A percentile compares a stretch with the other conserved stretches of the same genome.
Evolutionary conservation across 306 rosid genomes (phyloP).

Genomic region (Medicago arabica): DNA sequence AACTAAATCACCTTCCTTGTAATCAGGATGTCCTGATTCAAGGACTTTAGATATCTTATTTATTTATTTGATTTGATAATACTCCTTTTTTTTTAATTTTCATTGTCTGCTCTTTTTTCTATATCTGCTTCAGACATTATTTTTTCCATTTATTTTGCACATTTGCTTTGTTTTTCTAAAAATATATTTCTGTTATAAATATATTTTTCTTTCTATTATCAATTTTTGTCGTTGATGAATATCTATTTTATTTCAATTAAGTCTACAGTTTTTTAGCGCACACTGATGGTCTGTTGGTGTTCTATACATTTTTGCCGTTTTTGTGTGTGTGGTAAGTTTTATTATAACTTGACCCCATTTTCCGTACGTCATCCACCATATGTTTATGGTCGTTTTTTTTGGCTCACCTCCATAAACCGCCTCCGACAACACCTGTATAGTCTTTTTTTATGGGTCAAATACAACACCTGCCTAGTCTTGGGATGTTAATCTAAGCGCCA

Average conservation of each 20-base stretch:
- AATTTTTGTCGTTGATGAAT: not conserved
- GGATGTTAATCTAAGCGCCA: not conserved
- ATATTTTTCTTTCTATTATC: not conserved
- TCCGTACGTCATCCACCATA: not conserved
- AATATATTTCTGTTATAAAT: not conserved
- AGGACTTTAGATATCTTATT: constrained; percentile 22
- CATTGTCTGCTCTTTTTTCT: not conserved
- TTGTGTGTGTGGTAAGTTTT: not conserved
- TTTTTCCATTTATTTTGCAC: not conserved
- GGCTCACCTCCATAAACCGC: not conserved
- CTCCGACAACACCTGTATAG: not conserved
- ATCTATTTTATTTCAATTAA: not conserved
- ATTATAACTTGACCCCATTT: not conserved
- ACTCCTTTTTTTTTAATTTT: not conserved
- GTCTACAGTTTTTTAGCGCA: not conserved
- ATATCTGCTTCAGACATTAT: not conserved
- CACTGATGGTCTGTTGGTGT: not conserved
- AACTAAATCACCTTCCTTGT: constrained; percentile 43
- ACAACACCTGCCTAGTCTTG: not conserved
- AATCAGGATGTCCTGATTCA: constrained; percentile 43
- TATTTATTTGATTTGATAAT: not conserved
- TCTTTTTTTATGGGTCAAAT: too few relatives aligned
- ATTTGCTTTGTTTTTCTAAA: not conserved
- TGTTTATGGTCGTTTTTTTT: not conserved
- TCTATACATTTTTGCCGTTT: not conserved